These are phyloP conservation scores for Leccinum boreale DNA, from an alignment of 768 basidiomycete species.

Conservation along the genomic window DNA sequence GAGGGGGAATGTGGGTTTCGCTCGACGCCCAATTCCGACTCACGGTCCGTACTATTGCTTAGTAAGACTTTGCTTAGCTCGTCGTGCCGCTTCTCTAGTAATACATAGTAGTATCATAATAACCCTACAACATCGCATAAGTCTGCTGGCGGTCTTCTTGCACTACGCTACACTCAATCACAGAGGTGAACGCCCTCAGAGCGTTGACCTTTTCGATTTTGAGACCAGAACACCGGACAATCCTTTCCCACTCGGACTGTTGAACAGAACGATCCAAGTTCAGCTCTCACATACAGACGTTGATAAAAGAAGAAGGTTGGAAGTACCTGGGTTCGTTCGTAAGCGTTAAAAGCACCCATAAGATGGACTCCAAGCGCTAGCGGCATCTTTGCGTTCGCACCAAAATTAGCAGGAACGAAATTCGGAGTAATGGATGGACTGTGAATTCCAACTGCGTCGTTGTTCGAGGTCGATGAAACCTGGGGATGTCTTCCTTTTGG, in stretches of 20 bases:
- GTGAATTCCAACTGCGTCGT: not conserved
- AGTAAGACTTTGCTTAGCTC: too few relatives aligned
- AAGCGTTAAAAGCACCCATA: not conserved
- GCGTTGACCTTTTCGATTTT: not conserved
- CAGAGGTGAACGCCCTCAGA: slow-evolving; percentile 1
- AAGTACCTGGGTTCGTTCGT: not conserved
- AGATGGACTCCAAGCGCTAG: not conserved
- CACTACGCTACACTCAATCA: not conserved
- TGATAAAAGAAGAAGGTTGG: not conserved
- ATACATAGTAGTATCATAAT: too few relatives aligned
- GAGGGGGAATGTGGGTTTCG: not conserved
- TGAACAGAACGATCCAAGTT: not conserved
- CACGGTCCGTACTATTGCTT: too few relatives aligned
- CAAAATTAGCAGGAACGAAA: slow-evolving; percentile 1
- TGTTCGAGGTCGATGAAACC: not conserved
- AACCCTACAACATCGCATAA: not conserved
- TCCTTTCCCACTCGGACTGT: slow-evolving; percentile 1
- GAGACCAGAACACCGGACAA: not conserved
- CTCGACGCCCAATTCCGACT: too few relatives aligned
- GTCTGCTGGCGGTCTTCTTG: not conserved
- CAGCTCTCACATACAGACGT: not conserved
- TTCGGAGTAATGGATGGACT: not conserved
- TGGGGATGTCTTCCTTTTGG: not conserved
- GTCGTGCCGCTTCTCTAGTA: not conserved
- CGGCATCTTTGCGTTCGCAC: not conserved